Conservation (phyloP, 208 protist species). For the Trypanosoma congolense region DNA sequence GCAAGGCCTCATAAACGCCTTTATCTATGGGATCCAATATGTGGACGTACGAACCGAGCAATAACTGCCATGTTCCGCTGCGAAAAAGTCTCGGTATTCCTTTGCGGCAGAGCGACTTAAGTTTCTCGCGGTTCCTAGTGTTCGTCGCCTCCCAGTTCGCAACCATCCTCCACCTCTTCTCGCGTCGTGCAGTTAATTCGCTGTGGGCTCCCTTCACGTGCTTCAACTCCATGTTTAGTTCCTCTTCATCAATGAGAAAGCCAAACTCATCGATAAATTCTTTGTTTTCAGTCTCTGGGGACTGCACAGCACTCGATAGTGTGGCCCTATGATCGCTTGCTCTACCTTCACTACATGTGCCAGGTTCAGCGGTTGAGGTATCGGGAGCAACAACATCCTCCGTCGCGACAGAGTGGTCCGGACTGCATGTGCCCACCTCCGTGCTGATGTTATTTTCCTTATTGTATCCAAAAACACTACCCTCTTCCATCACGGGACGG, state of each 20-base stretch:
- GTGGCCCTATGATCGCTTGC: not conserved
- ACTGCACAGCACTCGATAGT: not conserved
- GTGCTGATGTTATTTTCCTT: not conserved
- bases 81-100: slow-evolving; percentile 82
- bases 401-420: not conserved
- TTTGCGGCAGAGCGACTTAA: slow-evolving; percentile 88
- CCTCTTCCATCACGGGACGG: not conserved
- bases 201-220: slow-evolving; percentile 68
- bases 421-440: not conserved
- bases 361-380: not conserved
- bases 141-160: slow-evolving; percentile 76
- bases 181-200: slow-evolving; percentile 58
- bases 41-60: slow-evolving; percentile 66
- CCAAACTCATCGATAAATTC: slow-evolving; percentile 88
- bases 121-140: slow-evolving; percentile 59
- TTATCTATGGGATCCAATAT: slow-evolving; percentile 64
- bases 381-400: not conserved
- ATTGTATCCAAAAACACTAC: not conserved
- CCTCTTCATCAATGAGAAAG: slow-evolving; percentile 76
- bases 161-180: slow-evolving; percentile 90
- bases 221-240: slow-evolving; percentile 47
- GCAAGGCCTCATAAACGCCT: slow-evolving; percentile 67
- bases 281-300: slow-evolving; percentile 39
- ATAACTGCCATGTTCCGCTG: slow-evolving; percentile 83
- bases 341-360: not conserved